A percentile compares a stretch with the other conserved stretches of the same genome.
These are phyloP conservation scores for Rhypophila decipiens DNA, from an alignment of 495 filamentous ascomycete species.

Conservation along the genomic window DNA sequence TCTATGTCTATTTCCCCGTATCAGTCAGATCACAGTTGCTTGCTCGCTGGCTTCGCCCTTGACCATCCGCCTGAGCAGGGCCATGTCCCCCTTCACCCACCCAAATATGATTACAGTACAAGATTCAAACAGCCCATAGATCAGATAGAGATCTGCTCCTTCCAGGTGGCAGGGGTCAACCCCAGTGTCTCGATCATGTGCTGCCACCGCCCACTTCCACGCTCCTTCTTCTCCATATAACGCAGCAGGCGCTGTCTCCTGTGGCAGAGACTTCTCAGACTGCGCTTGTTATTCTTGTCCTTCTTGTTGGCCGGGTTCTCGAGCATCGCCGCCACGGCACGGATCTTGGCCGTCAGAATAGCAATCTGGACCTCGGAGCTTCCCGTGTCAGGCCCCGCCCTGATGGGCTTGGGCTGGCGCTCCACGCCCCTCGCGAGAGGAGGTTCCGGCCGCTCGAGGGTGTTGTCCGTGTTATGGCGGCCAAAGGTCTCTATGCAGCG, in stretches of 20 bases:
- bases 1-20: no score
- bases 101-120: not conserved
- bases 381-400: constrained; percentile 84
- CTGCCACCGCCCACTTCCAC: constrained; percentile 83
- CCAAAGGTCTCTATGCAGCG: constrained; percentile 85
- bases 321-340: constrained; percentile 62
- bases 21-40: no score
- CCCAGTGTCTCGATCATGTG: constrained; percentile 75
- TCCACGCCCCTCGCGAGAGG: constrained; percentile 32
- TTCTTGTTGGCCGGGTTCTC: constrained; percentile 47
- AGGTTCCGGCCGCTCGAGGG: constrained; percentile 48
- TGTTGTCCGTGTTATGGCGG: constrained; percentile 77
- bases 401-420: constrained; percentile 48
- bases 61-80: no score
- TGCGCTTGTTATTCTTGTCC: constrained; percentile 93
- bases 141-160: constrained; percentile 78
- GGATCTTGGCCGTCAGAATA: constrained; percentile 93
- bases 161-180: constrained; percentile 78
- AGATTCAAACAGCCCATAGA: constrained; percentile 31
- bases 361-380: constrained; percentile 94
- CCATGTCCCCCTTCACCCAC: no score
- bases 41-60: no score
- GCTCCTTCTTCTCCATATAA: constrained; percentile 83
- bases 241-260: constrained; percentile 78
- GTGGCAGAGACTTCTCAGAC: constrained; percentile 78